Evolutionary conservation across 2,329 filamentous ascomycete genomes (phyloP), one percentile per base, ranked within the genome.

Genomic region (Penicillium concentricum): DNA sequence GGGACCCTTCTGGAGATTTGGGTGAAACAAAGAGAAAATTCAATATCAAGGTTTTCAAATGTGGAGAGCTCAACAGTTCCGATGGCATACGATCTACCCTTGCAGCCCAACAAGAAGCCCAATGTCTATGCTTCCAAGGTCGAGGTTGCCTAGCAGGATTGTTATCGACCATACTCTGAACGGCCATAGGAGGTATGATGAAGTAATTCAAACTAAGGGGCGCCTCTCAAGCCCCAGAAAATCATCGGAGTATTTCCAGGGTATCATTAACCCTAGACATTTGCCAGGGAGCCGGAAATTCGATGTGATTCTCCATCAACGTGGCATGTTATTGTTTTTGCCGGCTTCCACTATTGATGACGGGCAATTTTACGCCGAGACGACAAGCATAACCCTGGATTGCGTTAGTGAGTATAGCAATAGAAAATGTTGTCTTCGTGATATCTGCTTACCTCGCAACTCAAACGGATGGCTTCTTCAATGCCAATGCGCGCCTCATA

Each of bases 401-500:
- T n/a, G 20, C 24, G 38, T n/a, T 15, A 15, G 30, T 61, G 28
- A 61, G 47, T 37, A 50, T 8, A 28, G 5, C 5, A 26, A 35
- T 18, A 24, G 5, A 22, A 35, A 20, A 43, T 4, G 3, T 18
- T 6, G 18, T 5, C 18, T 24, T 39, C 18, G 35, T 44, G 42
- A 49, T 45, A 32, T 51, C 16, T 38, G 52, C 73, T 66, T 70
- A 79, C 79, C 60, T 78, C 74, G 64, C 81, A 82, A 58, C 77
- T 79, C 55, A 76, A 66, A 52, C 74, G 72, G 35, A 85, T 74
- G 1, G 78, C 83, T 32, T 84, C 80, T 37, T 79, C 76, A 51
- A 86, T 73, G 2, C 74, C 73, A 12, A 86, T 75, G 49, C 71
- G 72, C 42, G 83, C 78, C 57, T 74, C 67, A 66, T 85, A 86